phyloP scores from a whole-genome alignment of 2,329 filamentous ascomycete genomes.

The Fusarium piperis region DNA sequence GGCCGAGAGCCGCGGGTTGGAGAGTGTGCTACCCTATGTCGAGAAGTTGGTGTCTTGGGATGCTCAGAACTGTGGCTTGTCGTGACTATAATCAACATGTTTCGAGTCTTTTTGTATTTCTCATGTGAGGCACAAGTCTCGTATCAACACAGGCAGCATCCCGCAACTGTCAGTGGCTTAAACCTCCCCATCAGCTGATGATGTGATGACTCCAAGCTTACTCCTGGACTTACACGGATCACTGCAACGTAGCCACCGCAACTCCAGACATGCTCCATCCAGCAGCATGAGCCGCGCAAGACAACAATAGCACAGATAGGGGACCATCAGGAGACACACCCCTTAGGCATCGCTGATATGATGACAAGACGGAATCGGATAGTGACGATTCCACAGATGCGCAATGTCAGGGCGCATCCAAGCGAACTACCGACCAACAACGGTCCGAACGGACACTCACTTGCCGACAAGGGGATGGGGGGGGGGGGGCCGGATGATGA shows the following conservation, averaged over 20 bases:
- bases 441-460: slow-evolving; percentile 1
- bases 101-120: background rate
- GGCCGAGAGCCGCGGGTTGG: slow-evolving; percentile 19
- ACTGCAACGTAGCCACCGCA: background rate
- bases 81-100: background rate
- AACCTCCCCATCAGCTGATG: background rate
- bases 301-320: background rate
- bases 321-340: background rate
- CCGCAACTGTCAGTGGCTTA: background rate
- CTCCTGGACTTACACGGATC: background rate
- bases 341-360: background rate
- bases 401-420: background rate
- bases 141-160: background rate
- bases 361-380: background rate
- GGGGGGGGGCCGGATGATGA: background rate
- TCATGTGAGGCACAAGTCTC: background rate
- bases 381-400: background rate
- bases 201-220: background rate
- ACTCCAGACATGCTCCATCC: background rate
- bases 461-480: background rate
- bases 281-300: background rate
- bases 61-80: background rate
- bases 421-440: background rate
- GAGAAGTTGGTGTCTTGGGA: background rate
- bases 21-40: slow-evolving; percentile 24